Conservation (phyloP, 2,329 filamentous ascomycete genomes). For the Fusarium bulbicola region DNA sequence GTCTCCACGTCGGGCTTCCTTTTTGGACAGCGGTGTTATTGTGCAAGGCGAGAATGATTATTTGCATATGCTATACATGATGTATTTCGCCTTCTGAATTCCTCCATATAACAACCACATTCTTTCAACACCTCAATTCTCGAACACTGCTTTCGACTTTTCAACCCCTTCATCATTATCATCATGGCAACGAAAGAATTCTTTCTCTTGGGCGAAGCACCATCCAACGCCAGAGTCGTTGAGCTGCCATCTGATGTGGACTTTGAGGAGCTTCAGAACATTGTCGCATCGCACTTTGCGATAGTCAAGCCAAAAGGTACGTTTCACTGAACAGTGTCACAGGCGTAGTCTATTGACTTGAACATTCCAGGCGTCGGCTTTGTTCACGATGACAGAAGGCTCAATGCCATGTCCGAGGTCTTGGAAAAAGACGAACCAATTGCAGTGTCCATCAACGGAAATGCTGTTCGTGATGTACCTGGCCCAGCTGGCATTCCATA, state of each 20-base stretch:
- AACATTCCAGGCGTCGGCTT: constrained; percentile 49
- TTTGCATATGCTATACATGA: not conserved
- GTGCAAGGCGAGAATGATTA: not conserved
- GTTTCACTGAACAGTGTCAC: too few species aligned
- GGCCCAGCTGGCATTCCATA: constrained; percentile 58
- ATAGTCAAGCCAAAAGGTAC: constrained; percentile 50
- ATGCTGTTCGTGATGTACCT: constrained; percentile 58
- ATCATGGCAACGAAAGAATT: constrained; percentile 10
- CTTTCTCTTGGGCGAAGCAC: not conserved
- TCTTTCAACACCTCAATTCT: too few species aligned
- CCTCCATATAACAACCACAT: not conserved
- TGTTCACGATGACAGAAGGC: constrained; percentile 37
- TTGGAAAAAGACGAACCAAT: constrained; percentile 44
- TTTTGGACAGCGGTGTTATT: not conserved
- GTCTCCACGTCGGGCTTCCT: not conserved
- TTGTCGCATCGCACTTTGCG: constrained; percentile 44
- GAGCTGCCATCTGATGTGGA: not conserved
- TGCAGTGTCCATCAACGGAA: constrained; percentile 59
- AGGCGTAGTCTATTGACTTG: not conserved
- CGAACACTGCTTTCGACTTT: too few species aligned
- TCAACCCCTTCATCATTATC: too few species aligned
- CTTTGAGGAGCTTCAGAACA: constrained; percentile 2
- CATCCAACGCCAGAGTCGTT: not conserved
- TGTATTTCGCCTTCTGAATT: not conserved
- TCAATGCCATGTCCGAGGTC: constrained; percentile 47